Evolutionary conservation across 768 basidiomycete genomes (phyloP), one percentile per base, ranked within the genome.

Genomic region (Lactarius psammicola): DNA sequence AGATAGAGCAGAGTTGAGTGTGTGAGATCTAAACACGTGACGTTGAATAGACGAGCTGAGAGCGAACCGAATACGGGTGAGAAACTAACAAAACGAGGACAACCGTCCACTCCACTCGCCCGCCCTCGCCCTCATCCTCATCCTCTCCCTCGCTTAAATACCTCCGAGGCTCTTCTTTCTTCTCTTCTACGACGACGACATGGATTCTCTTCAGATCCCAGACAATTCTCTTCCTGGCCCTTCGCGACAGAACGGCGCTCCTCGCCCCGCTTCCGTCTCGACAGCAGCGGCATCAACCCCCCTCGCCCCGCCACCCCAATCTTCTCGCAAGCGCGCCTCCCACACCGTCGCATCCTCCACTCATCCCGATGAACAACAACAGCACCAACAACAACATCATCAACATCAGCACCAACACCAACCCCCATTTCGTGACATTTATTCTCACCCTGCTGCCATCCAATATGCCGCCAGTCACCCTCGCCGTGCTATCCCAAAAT

Each of bases 391-490:
- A n/a, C n/a, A n/a, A n/a, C n/a, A n/a, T n/a, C n/a, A n/a, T n/a
- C n/a, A n/a, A 11, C 58, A 59, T 13, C 59, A 58, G 26, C 62
- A 51, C 23, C 49, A 64, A 5, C 51, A 46, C 42, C 64, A 77
- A 11, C 78, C 82, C 7, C 79, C 78, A 1, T 85, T 84, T 74
- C 81, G 86, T 26, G 90, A 93, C 76, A 89, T 92, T 28, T 91
- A 92, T 75, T 82, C 88, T 2, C 92, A 94, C 74, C 92, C 92
- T 1, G 91, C 91, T 20, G 92, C 90, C 4, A 80, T 89, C 17
- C 89, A 89, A n/a, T 94, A 89, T 73, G 85, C 86, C 4, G 83
- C 88, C 0, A 88, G 90, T 0, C 92, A 94, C 71, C 92, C 92
- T 8, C 82, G 89, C 62, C 84, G 93, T n/a, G 86, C 87, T 30